Percentiles rank a stretch among this genome's conserved stretches.
Evolutionary conservation across 2,329 filamentous ascomycete genomes (phyloP).

Genomic region (Penicillium freii): DNA sequence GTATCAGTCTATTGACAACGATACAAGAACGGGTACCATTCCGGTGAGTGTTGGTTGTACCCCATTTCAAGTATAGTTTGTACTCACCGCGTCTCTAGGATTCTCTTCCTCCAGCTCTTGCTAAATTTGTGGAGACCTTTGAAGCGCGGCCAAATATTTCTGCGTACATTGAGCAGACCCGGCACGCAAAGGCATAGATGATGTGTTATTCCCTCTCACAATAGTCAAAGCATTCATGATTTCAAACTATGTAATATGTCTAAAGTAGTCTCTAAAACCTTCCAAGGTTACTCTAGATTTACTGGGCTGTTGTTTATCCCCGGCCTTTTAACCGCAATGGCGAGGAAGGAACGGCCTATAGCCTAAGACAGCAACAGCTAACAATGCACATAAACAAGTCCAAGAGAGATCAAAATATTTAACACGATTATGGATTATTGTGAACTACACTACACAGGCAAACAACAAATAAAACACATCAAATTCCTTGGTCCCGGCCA

Average conservation of each 20-base stretch:
- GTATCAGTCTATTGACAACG: conserved; percentile 43
- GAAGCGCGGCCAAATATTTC: conserved; percentile 17
- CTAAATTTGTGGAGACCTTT: conserved; percentile 14
- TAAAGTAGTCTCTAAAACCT: not conserved
- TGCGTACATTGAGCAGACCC: conserved; percentile 5
- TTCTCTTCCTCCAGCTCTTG: conserved; percentile 14
- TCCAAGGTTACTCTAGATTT: not conserved
- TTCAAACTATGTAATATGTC: not conserved
- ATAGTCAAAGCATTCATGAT: not conserved
- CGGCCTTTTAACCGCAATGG: no score
- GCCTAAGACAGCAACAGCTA: no score
- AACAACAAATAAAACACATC: not conserved
- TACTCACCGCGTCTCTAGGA: conserved; percentile 1
- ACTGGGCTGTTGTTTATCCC: not conserved
- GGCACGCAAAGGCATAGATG: not conserved
- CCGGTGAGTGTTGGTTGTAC: conserved; percentile 23
- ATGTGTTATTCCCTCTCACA: not conserved
- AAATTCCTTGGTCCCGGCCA: conserved; percentile 2
- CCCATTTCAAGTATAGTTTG: not conserved
- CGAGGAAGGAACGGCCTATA: no score
- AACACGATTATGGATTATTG: conserved; percentile 17
- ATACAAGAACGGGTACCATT: conserved; percentile 32
- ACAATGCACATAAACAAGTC: no score
- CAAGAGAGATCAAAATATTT: not conserved
- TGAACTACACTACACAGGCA: conserved; percentile 22